Evolutionary conservation across 192 early-diverging fungal species (phyloP), one percentile per base, ranked within the genome.

Genomic region (Backusella macrospora): DNA sequence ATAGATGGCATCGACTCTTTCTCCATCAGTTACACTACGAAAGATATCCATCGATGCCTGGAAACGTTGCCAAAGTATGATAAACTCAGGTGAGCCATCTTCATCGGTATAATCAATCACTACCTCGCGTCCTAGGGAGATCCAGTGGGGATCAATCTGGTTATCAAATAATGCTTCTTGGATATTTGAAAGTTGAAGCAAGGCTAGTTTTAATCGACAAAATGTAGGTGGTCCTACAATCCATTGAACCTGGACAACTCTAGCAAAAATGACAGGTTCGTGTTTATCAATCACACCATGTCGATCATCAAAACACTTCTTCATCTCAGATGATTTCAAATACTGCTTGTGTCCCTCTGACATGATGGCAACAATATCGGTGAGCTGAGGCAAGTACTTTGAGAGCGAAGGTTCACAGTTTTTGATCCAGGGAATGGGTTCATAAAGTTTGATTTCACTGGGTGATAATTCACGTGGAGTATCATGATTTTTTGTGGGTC

Each of bases 81-180:
- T 72, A 75, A 93, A 93, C 64, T 93, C 92, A 0, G 90, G 90
- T 15, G 83, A 81, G 40, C 86, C 88, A 9, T 90, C 90, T 47
- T 87, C 87, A 70, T 93, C 92, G 68, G 88, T 88, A 75, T 89
- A 93, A 68, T 93, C 89, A 45, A 93, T 81, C 16, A 81, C 81
- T 6, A 86, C 74, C 6, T 66, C 80, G 5, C 70, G 73, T 0
- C 81, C 79, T 14, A 81, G 63, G 18, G 67, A 70, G 10, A 63
- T 72, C 75, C 78, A 73, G 15, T 46, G 52, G n/a, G 74, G 70
- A 14, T 74, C 76, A 12, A 62, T 52, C 40, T 38, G 40, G 49
- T 86, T 82, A 23, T 75, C 62, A 34, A 34, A 34, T 1, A 87
- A 73, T 23, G 84, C 76, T 10, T 84, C 83, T 6, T 85, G 82